Evolutionary conservation across 495 filamentous ascomycete genomes (phyloP), one percentile per base, ranked within the genome.

Genomic region (Stereocaulon alpinum): DNA sequence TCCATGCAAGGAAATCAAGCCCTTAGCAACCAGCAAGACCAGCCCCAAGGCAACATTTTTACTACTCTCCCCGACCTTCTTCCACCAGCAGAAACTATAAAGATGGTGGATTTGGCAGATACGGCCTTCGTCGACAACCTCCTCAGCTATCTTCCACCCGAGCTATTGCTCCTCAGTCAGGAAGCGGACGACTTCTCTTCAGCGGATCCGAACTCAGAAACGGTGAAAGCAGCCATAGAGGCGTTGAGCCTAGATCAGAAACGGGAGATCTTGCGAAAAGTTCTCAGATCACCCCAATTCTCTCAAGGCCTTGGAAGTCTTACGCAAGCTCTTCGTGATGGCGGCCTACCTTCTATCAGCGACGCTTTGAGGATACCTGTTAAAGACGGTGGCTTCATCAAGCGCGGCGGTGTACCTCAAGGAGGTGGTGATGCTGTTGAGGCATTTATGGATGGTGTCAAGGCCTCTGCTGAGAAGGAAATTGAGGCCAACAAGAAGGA

Each of bases 251-350:
- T 84, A 10, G 77, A 77, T 7, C 85, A 96, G 69, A 96, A 96
- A 78, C 87, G 83, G 65, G 79, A 83, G 6, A 83, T 96, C 3
- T 69, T 99, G 22, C 81, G 81, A 70, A 85, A 83, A 63, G 90
- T 96, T 17, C 73, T 97, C n/a, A 83, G 86, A 55, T 91, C 86
- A 63, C 93, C 93, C 37, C 93, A 97, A 64, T 91, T 99, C 66
- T 79, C 78, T 55, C 93, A 99, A 68, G 92, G 89, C 64, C 71
- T 95, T 40, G 80, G 83, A 0, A 91, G 87, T 64, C 72, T 97
- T 61, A 95, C 91, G 1, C 79, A 87, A 67, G 93, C 93, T 24
- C 76, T 99, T 48, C 75, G 92, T 58, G 92, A 99, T 66, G 93
- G 93, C n/a, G 93, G 89, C 0, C 72, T 99, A 52, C 88, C 91